phyloP scores from a whole-genome alignment of 768 basidiomycete species.

The Macrolepiota albuminosa region DNA sequence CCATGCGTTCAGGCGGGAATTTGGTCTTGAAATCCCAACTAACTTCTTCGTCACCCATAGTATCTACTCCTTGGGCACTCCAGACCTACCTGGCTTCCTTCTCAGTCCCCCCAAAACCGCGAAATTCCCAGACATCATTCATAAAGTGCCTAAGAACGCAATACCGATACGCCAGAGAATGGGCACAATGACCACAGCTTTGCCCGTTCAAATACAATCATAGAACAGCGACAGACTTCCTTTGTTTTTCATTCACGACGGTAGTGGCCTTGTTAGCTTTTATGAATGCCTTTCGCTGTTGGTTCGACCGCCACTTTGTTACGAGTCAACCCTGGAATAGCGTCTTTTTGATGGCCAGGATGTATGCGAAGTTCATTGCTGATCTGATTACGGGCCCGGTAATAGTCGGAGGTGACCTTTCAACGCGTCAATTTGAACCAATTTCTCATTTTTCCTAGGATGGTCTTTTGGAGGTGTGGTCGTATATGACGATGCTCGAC shows the following conservation, averaged over 20 bases:
- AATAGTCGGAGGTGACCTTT: slow-evolving; percentile 53
- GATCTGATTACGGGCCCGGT: slow-evolving; percentile 32
- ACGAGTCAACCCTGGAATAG: slow-evolving; percentile 41
- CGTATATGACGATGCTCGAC: slow-evolving; percentile 59
- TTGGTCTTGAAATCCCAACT: slow-evolving; percentile 37
- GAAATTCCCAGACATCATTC: background rate
- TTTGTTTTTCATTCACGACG: slow-evolving; percentile 69
- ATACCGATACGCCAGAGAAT: background rate
- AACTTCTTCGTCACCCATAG: slow-evolving; percentile 36
- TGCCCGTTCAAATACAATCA: slow-evolving; percentile 34
- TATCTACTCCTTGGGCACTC: slow-evolving; percentile 32
- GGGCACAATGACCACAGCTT: slow-evolving; percentile 12
- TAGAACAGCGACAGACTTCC: slow-evolving; percentile 26
- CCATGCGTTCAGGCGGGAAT: slow-evolving; percentile 38
- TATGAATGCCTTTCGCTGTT: slow-evolving; percentile 43
- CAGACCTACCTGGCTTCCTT: slow-evolving; percentile 23
- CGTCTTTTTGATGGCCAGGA: slow-evolving; percentile 46
- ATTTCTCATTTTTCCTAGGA: slow-evolving; percentile 31
- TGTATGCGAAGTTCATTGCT: slow-evolving; percentile 41
- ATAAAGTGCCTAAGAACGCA: background rate
- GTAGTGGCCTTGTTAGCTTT: slow-evolving; percentile 56
- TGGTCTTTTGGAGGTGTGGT: slow-evolving; percentile 80
- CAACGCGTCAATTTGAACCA: background rate
- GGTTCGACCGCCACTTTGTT: slow-evolving; percentile 38
- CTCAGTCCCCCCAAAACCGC: background rate